Evolutionary conservation across 164 flowering plant species (phyloP).

Genomic region (Magnolia changhungtana): DNA sequence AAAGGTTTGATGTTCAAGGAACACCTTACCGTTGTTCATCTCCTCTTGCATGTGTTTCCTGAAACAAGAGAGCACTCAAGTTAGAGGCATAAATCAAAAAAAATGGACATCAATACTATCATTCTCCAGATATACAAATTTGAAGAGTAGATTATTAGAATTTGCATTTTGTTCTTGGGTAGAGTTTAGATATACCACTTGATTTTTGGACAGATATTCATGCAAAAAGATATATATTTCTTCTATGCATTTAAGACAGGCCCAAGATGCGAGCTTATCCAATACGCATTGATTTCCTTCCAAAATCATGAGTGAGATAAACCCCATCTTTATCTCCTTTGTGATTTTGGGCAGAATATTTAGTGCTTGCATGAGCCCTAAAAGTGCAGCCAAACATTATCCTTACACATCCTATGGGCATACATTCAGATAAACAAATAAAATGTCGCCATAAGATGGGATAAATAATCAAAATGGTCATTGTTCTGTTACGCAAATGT

Average conservation of each 20-base stretch:
- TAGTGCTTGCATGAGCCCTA: background rate
- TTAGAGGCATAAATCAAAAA: background rate
- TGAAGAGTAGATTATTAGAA: background rate
- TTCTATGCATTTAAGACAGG: background rate
- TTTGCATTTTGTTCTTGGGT: too few species aligned
- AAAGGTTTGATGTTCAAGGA: slow-evolving; percentile 8
- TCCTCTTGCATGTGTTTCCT: slow-evolving; percentile 39
- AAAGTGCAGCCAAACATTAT: background rate
- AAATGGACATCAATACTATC: background rate
- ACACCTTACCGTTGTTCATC: slow-evolving; percentile 38
- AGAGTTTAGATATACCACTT: too few species aligned
- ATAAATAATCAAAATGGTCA: too few species aligned
- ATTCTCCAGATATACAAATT: background rate
- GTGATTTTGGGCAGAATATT: background rate
- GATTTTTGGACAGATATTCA: too few species aligned
- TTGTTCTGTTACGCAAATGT: too few species aligned
- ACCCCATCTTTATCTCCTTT: background rate
- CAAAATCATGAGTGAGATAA: too few species aligned
- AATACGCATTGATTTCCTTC: too few species aligned
- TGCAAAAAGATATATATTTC: background rate
- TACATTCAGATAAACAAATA: background rate
- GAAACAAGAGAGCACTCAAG: slow-evolving; percentile 12
- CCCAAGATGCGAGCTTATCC: background rate
- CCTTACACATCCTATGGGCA: background rate
- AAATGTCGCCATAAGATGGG: too few species aligned